Conservation (phyloP, 805 yeast genomes). For the Candida ponderosae region DNA sequence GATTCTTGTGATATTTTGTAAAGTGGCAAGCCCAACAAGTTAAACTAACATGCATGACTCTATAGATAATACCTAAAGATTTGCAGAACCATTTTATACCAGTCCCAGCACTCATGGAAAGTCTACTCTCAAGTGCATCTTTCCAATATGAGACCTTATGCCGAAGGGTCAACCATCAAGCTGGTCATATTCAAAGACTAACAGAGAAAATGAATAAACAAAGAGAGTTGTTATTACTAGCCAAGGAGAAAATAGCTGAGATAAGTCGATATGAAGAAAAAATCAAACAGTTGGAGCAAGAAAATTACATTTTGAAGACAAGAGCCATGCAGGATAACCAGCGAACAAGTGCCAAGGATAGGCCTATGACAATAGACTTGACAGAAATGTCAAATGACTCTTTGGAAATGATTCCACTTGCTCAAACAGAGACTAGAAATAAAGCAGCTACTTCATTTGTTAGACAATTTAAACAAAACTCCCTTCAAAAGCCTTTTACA, state of each 20-base stretch:
- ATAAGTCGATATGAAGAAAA: slow-evolving; percentile 3
- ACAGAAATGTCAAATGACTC: slow-evolving; percentile 9
- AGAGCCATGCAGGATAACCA: slow-evolving; percentile 2
- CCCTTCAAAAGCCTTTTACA: slow-evolving; percentile 5
- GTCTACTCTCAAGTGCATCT: slow-evolving; percentile 15
- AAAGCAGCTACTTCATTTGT: slow-evolving; percentile 11
- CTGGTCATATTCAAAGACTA: slow-evolving; percentile 7
- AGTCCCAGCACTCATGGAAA: slow-evolving; percentile 16
- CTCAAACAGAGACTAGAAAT: slow-evolving; percentile 1
- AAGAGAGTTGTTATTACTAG: slow-evolving; percentile 12
- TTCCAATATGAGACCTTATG: slow-evolving; percentile 15
- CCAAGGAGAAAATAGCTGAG: slow-evolving; percentile 15
- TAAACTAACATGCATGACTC: too few species aligned
- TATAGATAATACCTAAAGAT: neutral
- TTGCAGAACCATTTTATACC: slow-evolving; percentile 8
- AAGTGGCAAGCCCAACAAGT: too few species aligned
- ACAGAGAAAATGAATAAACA: slow-evolving; percentile 13
- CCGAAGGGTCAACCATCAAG: slow-evolving; percentile 13
- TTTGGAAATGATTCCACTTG: slow-evolving; percentile 4
- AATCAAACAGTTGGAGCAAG: neutral
- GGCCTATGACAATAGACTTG: slow-evolving; percentile 15
- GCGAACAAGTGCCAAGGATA: neutral
- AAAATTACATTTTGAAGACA: neutral
- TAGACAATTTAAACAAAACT: slow-evolving; percentile 12
- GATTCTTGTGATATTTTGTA: too few species aligned